Percentiles rank a stretch among this genome's conserved stretches.
These are phyloP conservation scores for Neurospora hispaniola DNA, from an alignment of 495 filamentous ascomycete genomes.

Conservation along the genomic window DNA sequence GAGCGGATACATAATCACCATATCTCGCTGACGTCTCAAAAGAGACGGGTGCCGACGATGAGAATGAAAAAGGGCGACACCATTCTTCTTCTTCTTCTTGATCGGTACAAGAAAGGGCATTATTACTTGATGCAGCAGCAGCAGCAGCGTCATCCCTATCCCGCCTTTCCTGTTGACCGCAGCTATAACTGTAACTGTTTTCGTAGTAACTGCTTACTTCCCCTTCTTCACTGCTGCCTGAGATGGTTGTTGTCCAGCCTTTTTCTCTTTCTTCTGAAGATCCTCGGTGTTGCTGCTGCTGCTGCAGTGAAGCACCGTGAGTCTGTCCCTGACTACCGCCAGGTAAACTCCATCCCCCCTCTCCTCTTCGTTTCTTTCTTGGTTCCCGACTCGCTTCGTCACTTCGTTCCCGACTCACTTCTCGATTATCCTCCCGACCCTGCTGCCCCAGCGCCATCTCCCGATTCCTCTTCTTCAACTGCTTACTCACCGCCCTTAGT, in stretches of 20 bases:
- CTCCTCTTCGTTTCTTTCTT: not conserved
- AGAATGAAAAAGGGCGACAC: not conserved
- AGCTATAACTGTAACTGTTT: not conserved
- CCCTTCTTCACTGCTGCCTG: not conserved
- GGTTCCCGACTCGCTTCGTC: not conserved
- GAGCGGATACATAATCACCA: not conserved
- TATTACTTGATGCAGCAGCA: not conserved
- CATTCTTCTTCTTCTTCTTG: not conserved
- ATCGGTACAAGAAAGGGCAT: not conserved
- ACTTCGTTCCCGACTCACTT: not conserved
- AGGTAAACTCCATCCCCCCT: not conserved
- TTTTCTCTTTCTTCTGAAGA: not conserved
- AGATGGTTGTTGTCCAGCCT: not conserved
- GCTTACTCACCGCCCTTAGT: not conserved
- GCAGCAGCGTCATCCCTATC: not conserved
- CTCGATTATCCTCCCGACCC: not conserved
- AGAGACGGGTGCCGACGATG: not conserved
- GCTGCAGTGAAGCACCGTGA: too few species aligned
- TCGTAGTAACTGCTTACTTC: not conserved
- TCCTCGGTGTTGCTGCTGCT: not conserved
- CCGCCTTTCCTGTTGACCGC: not conserved
- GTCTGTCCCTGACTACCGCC: not conserved
- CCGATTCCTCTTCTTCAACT: not conserved
- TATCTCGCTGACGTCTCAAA: not conserved
- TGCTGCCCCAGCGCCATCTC: not conserved